Conservation (phyloP, 495 filamentous ascomycete species). For the Mycothermus thermophilus region DNA sequence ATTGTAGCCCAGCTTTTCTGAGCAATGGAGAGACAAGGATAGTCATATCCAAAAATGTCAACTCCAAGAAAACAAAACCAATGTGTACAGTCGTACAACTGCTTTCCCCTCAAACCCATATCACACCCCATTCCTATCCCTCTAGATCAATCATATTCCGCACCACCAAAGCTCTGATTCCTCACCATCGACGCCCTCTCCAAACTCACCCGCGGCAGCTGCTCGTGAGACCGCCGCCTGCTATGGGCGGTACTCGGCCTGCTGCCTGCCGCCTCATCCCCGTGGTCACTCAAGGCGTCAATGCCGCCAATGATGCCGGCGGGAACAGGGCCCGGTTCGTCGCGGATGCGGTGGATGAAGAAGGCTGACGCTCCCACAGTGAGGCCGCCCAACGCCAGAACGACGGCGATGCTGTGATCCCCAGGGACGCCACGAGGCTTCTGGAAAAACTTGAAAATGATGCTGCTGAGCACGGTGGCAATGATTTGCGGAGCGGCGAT, state of each 20-base stretch:
- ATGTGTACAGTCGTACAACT: too few species aligned
- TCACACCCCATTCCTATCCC: too few species aligned
- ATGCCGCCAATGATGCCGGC: too few species aligned
- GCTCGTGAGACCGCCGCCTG: conserved; percentile 15
- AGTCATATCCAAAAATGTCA: too few species aligned
- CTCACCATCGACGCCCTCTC: conserved; percentile 31
- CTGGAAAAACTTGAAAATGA: conserved; percentile 68
- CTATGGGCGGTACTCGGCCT: conserved; percentile 16
- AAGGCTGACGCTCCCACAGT: conserved; percentile 66
- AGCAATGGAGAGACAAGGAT: too few species aligned
- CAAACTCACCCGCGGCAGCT: conserved; percentile 26
- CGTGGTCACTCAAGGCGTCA: too few species aligned
- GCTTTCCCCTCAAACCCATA: too few species aligned
- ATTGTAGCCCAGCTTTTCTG: too few species aligned
- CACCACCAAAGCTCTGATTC: conserved; percentile 32
- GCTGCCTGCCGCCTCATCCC: conserved; percentile 14
- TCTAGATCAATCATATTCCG: conserved; percentile 29
- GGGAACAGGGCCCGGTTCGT: conserved; percentile 28
- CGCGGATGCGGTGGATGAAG: conserved; percentile 38
- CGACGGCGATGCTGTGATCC: conserved; percentile 76
- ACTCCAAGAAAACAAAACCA: too few species aligned
- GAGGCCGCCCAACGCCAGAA: conserved; percentile 65
- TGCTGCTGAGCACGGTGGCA: conserved; percentile 64
- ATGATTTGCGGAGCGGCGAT: conserved; percentile 80
- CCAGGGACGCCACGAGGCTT: conserved; percentile 69